Evolutionary conservation across 1,284 basidiomycete genomes (phyloP).

Genomic region (Irpex rosettiformis): DNA sequence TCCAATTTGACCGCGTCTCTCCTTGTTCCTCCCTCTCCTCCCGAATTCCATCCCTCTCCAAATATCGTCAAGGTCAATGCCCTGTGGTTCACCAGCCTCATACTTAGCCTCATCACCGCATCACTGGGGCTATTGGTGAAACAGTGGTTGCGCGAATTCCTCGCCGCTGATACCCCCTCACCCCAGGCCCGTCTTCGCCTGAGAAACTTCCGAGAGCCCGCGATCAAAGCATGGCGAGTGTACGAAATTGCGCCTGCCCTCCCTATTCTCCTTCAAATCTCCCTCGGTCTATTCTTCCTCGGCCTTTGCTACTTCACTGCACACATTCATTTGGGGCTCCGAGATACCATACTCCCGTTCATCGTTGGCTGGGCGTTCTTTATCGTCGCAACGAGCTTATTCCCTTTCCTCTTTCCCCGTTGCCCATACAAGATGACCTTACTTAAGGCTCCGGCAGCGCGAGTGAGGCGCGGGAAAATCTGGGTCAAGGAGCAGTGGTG

Average conservation of each 20-base stretch:
- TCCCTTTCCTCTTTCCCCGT: background rate
- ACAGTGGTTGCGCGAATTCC: constrained; percentile 16
- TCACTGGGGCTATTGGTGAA: constrained; percentile 15
- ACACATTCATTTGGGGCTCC: constrained; percentile 6
- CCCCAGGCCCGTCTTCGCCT: constrained; percentile 4
- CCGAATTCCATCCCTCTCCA: background rate
- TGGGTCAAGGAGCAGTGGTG: too few species aligned
- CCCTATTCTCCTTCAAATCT: constrained; percentile 15
- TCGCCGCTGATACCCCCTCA: background rate
- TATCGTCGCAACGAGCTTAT: background rate
- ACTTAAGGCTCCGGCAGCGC: background rate
- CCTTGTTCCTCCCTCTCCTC: background rate
- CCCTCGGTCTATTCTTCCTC: constrained; percentile 15
- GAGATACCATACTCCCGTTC: background rate
- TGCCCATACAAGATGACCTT: constrained; percentile 4
- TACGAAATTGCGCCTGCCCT: constrained; percentile 13
- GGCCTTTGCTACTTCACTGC: constrained; percentile 15
- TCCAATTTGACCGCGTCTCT: background rate
- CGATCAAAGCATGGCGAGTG: constrained; percentile 10
- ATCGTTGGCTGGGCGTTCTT: background rate
- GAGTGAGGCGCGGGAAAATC: too few species aligned
- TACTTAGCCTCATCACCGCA: constrained; percentile 15
- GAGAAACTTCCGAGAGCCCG: constrained; percentile 7
- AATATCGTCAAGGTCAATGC: constrained; percentile 3
- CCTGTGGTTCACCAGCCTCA: constrained; percentile 15